Conservation (phyloP, 257 asterid species). For the Solanum virginianum region DNA sequence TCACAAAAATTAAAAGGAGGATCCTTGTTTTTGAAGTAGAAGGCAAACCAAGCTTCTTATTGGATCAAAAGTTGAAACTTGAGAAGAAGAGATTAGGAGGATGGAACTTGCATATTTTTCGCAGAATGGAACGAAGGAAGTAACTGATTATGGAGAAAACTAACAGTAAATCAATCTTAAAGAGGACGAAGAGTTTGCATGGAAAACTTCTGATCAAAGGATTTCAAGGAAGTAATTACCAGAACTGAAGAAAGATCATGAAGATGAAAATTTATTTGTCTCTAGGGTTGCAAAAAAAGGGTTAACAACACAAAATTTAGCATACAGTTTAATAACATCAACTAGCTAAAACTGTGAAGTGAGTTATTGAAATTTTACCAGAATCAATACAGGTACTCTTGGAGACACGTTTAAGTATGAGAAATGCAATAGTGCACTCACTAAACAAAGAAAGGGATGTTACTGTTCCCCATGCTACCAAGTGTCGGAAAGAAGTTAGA, state of each 20-base stretch:
- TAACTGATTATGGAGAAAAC: neutral
- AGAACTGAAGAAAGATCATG: neutral
- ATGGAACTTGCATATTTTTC: neutral
- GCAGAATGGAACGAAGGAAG: neutral
- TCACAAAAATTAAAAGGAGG: neutral
- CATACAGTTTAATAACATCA: neutral
- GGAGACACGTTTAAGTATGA: neutral
- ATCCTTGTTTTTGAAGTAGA: neutral
- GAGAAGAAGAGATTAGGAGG: neutral
- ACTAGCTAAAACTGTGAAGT: neutral
- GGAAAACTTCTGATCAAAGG: neutral
- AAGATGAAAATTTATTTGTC: neutral
- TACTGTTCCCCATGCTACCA: no score
- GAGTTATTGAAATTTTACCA: neutral
- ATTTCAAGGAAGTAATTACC: neutral
- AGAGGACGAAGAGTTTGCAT: neutral
- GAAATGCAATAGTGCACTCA: no score
- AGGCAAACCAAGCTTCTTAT: neutral
- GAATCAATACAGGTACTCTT: neutral
- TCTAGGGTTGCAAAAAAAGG: neutral
- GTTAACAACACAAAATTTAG: neutral
- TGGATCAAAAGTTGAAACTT: neutral
- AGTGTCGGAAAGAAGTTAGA: no score
- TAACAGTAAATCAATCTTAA: neutral
- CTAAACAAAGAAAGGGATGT: neutral